Evolutionary conservation across 2,329 filamentous ascomycete genomes (phyloP).

Genomic region (Ambrosiella cleistominuta): DNA sequence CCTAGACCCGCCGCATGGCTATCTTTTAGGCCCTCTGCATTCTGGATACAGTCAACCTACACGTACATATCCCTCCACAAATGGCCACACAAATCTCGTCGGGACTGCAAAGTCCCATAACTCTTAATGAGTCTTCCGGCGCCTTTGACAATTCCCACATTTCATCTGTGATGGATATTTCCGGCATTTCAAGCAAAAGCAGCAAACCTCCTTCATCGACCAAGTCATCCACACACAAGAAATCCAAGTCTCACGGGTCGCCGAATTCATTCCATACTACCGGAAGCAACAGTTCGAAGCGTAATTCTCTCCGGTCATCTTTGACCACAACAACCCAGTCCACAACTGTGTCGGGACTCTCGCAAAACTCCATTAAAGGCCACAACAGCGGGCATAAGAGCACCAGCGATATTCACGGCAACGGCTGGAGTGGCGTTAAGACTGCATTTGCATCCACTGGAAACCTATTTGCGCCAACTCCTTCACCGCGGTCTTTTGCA

Average conservation of each 20-base stretch:
- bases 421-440: background rate
- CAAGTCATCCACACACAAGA: background rate
- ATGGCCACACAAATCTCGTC: conserved; percentile 1
- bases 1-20: background rate
- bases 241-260: conserved; percentile 8
- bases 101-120: background rate
- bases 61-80: background rate
- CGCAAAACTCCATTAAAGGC: background rate
- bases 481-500: conserved; percentile 10
- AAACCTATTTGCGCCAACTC: conserved; percentile 1
- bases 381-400: background rate
- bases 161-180: background rate
- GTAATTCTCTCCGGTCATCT: conserved; percentile 4
- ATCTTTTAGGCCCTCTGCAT: conserved; percentile 1
- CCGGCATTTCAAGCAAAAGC: background rate
- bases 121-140: background rate
- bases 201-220: background rate
- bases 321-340: conserved; percentile 6
- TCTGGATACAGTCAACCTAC: background rate
- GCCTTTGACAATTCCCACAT: background rate
- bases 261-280: conserved; percentile 2
- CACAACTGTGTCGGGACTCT: conserved; percentile 4
- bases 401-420: background rate
- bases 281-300: conserved; percentile 1
- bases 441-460: background rate